Base-by-base conservation (phyloP, 129 eudicot species). In the Helianthus tuberosus region DNA sequence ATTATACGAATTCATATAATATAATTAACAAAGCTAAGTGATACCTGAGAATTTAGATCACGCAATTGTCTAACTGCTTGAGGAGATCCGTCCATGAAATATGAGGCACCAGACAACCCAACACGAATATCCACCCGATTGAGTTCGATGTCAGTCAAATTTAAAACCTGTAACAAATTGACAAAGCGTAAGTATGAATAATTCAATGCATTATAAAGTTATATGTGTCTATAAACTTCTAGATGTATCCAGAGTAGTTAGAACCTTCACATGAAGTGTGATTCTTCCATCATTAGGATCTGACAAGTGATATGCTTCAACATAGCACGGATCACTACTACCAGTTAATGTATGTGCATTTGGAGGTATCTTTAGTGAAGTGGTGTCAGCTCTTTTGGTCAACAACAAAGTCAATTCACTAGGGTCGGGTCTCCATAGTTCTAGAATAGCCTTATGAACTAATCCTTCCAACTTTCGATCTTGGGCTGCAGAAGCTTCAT, bases 361-460 rank as follows among this genome's bases (percentile, higher is more conserved):
- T 12, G 98, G 98, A 76, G 96, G 89, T 67, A 87, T 86, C 84
- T 88, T 94, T n/a, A 90, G 87, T 55, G 85, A 82, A 76, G 81
- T 75, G 12, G 96, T 78, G 73, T 90, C 89, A 2, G 83, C 76
- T 71, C 91, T 82, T 81, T 86, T 86, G 38, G 91, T 74, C 83
- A 94, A 77, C 85, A 94, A 52, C 68, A 88, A 77, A 71, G 96
- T 85, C 72, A 94, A 65, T 62, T 90, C 98, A 66, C 80, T 86
- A 53, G 98, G 98, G 76, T 90, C 96, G 11, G 98, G 98, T 78
- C 97, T 85, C 98, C 98, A 94, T 25, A 94, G 88, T 86, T 94
- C 98, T 73, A 94, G 73, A 83, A 88, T 81, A 13, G 98, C 98
- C 79, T 94, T 94, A 66, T 94, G 98, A 67, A 94, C 93, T 80